Evolutionary conservation across 2,329 filamentous ascomycete species (phyloP).

Genomic region (Hypoxylon sp.): DNA sequence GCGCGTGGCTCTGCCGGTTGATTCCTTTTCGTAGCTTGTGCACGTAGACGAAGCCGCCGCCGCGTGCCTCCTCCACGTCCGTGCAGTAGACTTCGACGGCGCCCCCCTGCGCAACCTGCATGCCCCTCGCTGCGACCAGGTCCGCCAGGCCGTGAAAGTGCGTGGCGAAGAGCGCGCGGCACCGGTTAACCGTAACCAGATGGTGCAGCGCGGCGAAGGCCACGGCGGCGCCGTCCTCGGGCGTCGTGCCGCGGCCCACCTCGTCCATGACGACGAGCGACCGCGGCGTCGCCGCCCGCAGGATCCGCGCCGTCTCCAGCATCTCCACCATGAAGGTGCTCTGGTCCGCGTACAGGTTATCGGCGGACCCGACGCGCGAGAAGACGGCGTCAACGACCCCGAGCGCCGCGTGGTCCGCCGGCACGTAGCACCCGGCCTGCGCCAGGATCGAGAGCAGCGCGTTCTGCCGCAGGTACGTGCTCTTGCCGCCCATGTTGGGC

Average conservation of each 20-base stretch:
- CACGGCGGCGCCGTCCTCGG: slow-evolving; percentile 89
- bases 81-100: slow-evolving; percentile 84
- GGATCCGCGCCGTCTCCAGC: slow-evolving; percentile 92
- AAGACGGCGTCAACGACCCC: slow-evolving; percentile 97
- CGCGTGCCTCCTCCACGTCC: slow-evolving; percentile 81
- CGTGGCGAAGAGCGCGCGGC: slow-evolving; percentile 89
- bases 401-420: slow-evolving; percentile 85
- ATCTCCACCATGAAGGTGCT: slow-evolving; percentile 99
- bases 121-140: slow-evolving; percentile 69
- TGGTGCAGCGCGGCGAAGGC: slow-evolving; percentile 90
- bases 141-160: slow-evolving; percentile 92
- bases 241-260: slow-evolving; percentile 92
- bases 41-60: slow-evolving; percentile 84
- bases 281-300: slow-evolving; percentile 82
- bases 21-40: slow-evolving; percentile 85
- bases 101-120: slow-evolving; percentile 53
- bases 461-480: slow-evolving; percentile 94
- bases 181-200: slow-evolving; percentile 80
- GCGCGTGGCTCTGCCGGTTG: slow-evolving; percentile 87
- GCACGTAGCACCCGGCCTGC: slow-evolving; percentile 92
- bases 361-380: slow-evolving; percentile 91
- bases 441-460: slow-evolving; percentile 94
- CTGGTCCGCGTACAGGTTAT: slow-evolving; percentile 93
- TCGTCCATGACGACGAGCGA: slow-evolving; percentile 99
- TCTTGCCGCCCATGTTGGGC: slow-evolving; percentile 99